These are phyloP conservation scores for Kuraishia hungarica DNA, from an alignment of 805 yeast genomes.

Conservation along the genomic window DNA sequence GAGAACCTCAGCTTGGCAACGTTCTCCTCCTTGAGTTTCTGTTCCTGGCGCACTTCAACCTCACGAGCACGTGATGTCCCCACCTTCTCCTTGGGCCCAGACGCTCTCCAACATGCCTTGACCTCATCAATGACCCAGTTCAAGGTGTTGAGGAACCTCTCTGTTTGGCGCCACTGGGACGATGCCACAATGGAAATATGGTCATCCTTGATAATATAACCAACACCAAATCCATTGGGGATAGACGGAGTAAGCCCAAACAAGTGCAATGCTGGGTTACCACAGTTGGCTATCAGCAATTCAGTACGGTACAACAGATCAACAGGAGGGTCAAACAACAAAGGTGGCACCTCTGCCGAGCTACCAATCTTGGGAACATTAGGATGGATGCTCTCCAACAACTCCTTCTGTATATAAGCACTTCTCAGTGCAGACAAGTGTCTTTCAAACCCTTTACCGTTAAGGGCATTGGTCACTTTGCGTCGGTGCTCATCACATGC, in stretches of 20 bases:
- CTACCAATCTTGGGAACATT: conserved; percentile 26
- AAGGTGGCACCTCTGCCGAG: conserved; percentile 26
- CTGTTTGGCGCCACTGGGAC: conserved; percentile 54
- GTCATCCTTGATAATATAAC: conserved; percentile 45
- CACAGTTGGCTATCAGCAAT: conserved; percentile 42
- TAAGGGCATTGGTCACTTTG: conserved; percentile 41
- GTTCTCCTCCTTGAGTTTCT: not conserved
- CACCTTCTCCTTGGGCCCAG: conserved; percentile 2
- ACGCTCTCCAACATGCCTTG: conserved; percentile 24
- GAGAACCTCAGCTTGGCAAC: not conserved
- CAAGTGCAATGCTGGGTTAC: conserved; percentile 48
- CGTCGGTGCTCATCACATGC: conserved; percentile 44
- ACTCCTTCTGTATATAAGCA: conserved; percentile 39
- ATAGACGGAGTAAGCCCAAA: conserved; percentile 57
- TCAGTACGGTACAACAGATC: conserved; percentile 27
- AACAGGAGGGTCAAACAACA: conserved; percentile 32
- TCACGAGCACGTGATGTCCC: conserved; percentile 6
- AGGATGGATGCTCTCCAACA: conserved; percentile 36
- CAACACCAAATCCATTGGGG: conserved; percentile 51
- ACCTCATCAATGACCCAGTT: conserved; percentile 41
- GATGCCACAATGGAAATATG: conserved; percentile 41
- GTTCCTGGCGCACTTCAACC: not conserved
- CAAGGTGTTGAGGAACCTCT: conserved; percentile 43
- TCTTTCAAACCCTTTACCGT: conserved; percentile 64
- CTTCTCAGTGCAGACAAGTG: conserved; percentile 60